These are phyloP conservation scores for Asparagopsis taxiformis DNA, from an alignment of 31 red algal species.

Conservation along the genomic window DNA sequence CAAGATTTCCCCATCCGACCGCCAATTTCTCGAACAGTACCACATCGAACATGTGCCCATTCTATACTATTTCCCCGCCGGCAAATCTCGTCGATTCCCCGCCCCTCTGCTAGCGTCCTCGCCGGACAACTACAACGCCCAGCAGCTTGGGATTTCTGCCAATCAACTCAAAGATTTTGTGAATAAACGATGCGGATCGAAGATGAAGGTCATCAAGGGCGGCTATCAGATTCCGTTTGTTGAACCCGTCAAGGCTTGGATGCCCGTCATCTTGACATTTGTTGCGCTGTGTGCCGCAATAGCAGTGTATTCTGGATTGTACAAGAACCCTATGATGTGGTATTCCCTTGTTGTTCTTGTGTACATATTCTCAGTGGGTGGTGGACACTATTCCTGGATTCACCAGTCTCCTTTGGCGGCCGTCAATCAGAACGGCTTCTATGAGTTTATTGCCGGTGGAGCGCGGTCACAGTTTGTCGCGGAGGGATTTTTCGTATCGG, in stretches of 20 bases:
- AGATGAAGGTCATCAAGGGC: constrained; percentile 23
- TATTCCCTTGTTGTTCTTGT: constrained; percentile 61
- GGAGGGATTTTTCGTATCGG: constrained; percentile 71
- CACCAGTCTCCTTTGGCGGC: constrained; percentile 59
- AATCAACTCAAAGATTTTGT: constrained; percentile 50
- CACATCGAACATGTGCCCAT: constrained; percentile 60
- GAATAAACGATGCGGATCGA: constrained; percentile 39
- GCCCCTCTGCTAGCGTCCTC: no score
- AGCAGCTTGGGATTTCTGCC: constrained; percentile 13
- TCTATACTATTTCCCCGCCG: constrained; percentile 38
- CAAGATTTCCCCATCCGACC: constrained; percentile 32
- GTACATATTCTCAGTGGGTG: constrained; percentile 78
- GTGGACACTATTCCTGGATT: constrained; percentile 82
- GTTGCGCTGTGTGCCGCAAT: constrained; percentile 9
- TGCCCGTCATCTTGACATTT: constrained; percentile 43
- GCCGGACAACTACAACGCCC: constrained; percentile 18
- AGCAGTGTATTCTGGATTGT: constrained; percentile 38
- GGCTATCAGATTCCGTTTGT: constrained; percentile 80
- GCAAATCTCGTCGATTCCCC: constrained; percentile 16
- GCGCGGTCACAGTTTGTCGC: constrained; percentile 72
- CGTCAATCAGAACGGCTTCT: constrained; percentile 44
- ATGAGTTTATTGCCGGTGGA: constrained; percentile 55
- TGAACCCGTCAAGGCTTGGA: constrained; percentile 24
- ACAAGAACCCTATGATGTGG: constrained; percentile 74
- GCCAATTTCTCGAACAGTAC: constrained; percentile 32